Base-by-base conservation (phyloP, 129 eudicot genomes). In the carrot (Daucus carota) region DNA sequence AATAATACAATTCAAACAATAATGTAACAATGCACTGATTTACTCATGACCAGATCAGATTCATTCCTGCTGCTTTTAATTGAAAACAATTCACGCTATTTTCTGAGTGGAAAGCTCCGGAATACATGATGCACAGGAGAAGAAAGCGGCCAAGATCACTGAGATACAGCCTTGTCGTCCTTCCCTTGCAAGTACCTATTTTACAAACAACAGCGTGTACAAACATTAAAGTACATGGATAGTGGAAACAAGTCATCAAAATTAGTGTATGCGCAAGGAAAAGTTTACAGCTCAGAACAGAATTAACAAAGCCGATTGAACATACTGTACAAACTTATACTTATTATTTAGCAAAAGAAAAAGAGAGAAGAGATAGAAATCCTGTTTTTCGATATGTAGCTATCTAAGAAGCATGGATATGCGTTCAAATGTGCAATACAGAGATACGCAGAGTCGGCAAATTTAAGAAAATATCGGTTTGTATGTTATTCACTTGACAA, bases 161-260 rank as follows among this genome's bases (percentile, higher is more conserved):
- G 32, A 67, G 92, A 72, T 72, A 72, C 45, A n/a, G 82, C 80
- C 65, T 88, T 80, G 26, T 80, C 93, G 52, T 76, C 86, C 77
- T 86, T 86, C 77, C 63, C 81, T 66, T 82, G 80, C 81, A 86
- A 78, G 63, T 86, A 88, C 83, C 93, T 88, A 29, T 54, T 57
- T 22, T 50, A 60, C 29, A 68, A 40, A 33, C 57, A 73, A 76
- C 22, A 34, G 24, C 28, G 42, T 11, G 46, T 34, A 63, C 7
- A 48, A 16, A 12, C 22, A 18, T 31, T 73, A 24, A 1, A 62
- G 11, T 22, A 22, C 65, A 48, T 6, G 3, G 38, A 63, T 28
- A 29, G 5, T 28, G 68, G 36, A 28, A 12, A 31, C 68, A 63
- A 63, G 38, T 5, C 34, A 29, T 1, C 2, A 5, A 15, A 59